These are phyloP conservation scores for Suillus alpinus DNA, from an alignment of 768 basidiomycete genomes.

Conservation along the genomic window DNA sequence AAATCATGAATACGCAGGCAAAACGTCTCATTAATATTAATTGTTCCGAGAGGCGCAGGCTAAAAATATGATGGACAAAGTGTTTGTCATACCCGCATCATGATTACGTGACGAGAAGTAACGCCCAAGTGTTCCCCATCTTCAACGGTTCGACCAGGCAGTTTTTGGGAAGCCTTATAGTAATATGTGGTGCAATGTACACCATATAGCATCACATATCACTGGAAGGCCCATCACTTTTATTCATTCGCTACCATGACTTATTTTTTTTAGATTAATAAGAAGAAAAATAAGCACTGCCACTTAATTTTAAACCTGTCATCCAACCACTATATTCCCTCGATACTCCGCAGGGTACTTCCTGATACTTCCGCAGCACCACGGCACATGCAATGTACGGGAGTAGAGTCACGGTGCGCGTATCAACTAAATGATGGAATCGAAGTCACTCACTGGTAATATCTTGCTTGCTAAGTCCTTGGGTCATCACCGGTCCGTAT, in stretches of 20 bases:
- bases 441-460: not conserved
- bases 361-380: not conserved
- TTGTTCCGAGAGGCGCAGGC: not conserved
- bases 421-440: not conserved
- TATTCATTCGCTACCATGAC: too few relatives aligned
- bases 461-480: not conserved
- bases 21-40: not conserved
- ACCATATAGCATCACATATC: too few relatives aligned
- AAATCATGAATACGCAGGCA: not conserved
- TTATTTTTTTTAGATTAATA: too few relatives aligned
- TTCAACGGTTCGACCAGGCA: not conserved
- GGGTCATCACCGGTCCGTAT: conserved; percentile 1
- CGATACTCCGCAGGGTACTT: not conserved
- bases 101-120: not conserved
- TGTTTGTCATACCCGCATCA: not conserved
- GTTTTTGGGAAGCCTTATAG: not conserved
- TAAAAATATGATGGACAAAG: not conserved
- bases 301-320: not conserved
- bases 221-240: too few relatives aligned
- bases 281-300: too few relatives aligned
- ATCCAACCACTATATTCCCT: too few relatives aligned
- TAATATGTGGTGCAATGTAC: too few relatives aligned
- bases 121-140: too few relatives aligned
- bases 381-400: not conserved
- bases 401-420: not conserved